Conservation (phyloP, 2,329 filamentous ascomycete genomes). For the Colletotrichum musae region DNA sequence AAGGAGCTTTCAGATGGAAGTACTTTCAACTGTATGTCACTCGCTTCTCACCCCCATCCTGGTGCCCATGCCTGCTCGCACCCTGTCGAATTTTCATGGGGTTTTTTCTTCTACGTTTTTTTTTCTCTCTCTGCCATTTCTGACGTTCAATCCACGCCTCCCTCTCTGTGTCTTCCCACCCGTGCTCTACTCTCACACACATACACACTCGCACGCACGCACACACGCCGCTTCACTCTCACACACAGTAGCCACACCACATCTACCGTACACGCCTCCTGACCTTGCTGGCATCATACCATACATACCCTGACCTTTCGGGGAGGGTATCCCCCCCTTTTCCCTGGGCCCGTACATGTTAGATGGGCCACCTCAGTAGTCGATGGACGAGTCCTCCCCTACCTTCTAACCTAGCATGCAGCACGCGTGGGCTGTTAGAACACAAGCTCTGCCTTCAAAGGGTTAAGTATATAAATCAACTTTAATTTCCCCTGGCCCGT, state of each 20-base stretch:
- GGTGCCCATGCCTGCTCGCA: conserved; percentile 11
- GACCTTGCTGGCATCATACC: conserved; percentile 26
- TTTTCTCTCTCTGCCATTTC: conserved; percentile 9
- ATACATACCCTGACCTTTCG: conserved; percentile 25
- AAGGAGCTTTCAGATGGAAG: conserved; percentile 24
- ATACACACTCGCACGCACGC: background rate
- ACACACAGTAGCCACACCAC: conserved; percentile 27
- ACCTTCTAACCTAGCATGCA: conserved; percentile 2
- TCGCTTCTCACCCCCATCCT: conserved; percentile 34
- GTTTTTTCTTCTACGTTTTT: conserved; percentile 8
- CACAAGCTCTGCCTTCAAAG: conserved; percentile 44
- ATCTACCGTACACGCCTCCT: conserved; percentile 18
- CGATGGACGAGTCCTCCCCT: conserved; percentile 8
- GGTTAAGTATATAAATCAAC: conserved; percentile 56
- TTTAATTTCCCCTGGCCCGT: conserved; percentile 50
- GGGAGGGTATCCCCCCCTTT: conserved; percentile 1
- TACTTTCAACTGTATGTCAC: conserved; percentile 22
- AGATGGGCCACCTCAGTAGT: conserved; percentile 24
- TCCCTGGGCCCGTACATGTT: conserved; percentile 17
- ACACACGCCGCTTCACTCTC: conserved; percentile 5
- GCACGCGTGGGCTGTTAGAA: conserved; percentile 34
- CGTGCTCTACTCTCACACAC: conserved; percentile 5
- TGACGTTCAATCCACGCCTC: conserved; percentile 26
- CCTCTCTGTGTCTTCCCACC: background rate
- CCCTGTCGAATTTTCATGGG: conserved; percentile 25